Evolutionary conservation across 352 stramenopile genomes (phyloP).

Genomic region (Aphanomyces euteiches): DNA sequence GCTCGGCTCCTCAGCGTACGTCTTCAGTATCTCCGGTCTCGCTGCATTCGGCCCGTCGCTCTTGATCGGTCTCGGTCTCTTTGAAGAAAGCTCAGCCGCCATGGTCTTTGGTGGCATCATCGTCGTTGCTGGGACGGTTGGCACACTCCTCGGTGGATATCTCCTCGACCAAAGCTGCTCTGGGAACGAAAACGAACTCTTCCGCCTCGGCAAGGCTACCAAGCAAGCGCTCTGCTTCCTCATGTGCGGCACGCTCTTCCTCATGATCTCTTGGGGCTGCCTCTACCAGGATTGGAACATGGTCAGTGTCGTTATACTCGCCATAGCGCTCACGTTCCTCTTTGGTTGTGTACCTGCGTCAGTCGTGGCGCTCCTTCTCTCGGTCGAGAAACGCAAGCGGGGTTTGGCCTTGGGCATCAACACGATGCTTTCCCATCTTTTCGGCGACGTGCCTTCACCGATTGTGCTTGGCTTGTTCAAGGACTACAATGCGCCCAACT

Average conservation of each 20-base stretch:
- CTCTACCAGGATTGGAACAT: slow-evolving; percentile 51
- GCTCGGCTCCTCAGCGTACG: slow-evolving; percentile 83
- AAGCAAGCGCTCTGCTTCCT: slow-evolving; percentile 47
- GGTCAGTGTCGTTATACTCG: slow-evolving; percentile 66
- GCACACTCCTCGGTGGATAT: slow-evolving; percentile 80
- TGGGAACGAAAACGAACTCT: slow-evolving; percentile 34
- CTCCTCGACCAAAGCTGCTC: slow-evolving; percentile 54
- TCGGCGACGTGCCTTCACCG: slow-evolving; percentile 93
- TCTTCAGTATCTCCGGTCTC: slow-evolving; percentile 79
- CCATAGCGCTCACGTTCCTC: slow-evolving; percentile 49
- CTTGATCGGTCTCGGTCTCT: slow-evolving; percentile 85
- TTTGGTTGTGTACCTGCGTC: slow-evolving; percentile 45
- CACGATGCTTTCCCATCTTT: slow-evolving; percentile 87
- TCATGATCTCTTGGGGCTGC: slow-evolving; percentile 44
- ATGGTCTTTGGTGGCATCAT: slow-evolving; percentile 84
- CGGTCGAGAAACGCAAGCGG: slow-evolving; percentile 84
- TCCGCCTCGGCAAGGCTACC: slow-evolving; percentile 25
- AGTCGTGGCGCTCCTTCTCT: slow-evolving; percentile 86
- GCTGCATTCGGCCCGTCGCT: slow-evolving; percentile 85
- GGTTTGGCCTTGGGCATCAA: slow-evolving; percentile 89
- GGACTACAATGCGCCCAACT: slow-evolving; percentile 86
- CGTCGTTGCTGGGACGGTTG: slow-evolving; percentile 79
- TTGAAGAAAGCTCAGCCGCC: slow-evolving; percentile 79
- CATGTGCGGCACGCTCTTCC: slow-evolving; percentile 55
- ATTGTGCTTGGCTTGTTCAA: slow-evolving; percentile 91